A percentile compares a stretch with the other conserved stretches of the same genome.
Conservation (phyloP, 2,329 filamentous ascomycete genomes). For the Nannizziopsis barbatae region DNA sequence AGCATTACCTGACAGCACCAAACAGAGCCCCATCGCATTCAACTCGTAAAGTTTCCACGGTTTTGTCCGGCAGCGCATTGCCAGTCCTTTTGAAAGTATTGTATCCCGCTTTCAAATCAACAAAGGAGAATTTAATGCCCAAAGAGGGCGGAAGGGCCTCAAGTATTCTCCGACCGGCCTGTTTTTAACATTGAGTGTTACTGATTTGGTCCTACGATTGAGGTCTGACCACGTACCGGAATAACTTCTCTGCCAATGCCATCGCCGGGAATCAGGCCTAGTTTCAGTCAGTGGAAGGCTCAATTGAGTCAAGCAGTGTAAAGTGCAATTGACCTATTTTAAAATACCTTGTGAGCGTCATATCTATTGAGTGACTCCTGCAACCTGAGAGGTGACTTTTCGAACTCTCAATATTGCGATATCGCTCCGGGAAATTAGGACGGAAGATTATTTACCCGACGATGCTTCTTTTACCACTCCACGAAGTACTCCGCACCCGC, state of each 20-base stretch:
- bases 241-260: conserved; percentile 98
- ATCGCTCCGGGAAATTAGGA: not conserved
- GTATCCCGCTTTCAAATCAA: conserved; percentile 85
- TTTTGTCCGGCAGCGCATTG: conserved; percentile 76
- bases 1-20: conserved; percentile 64
- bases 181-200: conserved; percentile 3
- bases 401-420: conserved; percentile 2
- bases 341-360: conserved; percentile 52
- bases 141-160: conserved; percentile 88
- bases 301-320: not conserved
- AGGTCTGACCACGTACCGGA: conserved; percentile 45
- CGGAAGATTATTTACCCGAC: not conserved
- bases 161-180: conserved; percentile 74
- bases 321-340: conserved; percentile 49
- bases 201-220: conserved; percentile 3
- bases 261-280: conserved; percentile 87
- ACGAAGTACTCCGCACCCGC: too few species aligned
- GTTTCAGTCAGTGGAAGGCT: conserved; percentile 5
- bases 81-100: conserved; percentile 87
- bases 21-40: conserved; percentile 96
- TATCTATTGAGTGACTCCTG: conserved; percentile 21
- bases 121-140: conserved; percentile 85
- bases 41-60: conserved; percentile 73
- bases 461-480: too few species aligned
- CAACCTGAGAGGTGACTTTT: not conserved